A percentile compares a stretch with the other conserved stretches of the same genome.
phyloP scores from a whole-genome alignment of 306 rosid species.

The Cucurbita argyrosperma region DNA sequence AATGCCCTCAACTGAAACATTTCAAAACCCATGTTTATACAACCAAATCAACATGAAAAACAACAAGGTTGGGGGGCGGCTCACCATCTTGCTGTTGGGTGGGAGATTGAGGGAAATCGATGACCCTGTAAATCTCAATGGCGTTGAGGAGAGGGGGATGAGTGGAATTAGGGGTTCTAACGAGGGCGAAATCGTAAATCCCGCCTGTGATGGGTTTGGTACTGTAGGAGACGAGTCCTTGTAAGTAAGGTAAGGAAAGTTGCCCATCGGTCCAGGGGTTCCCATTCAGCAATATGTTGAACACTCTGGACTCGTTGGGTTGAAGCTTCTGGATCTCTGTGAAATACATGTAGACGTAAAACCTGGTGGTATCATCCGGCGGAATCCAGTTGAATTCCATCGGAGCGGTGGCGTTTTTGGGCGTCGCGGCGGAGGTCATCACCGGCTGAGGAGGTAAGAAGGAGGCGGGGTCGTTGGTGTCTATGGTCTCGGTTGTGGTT shows the following conservation, averaged over 20 bases:
- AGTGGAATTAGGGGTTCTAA: conserved; percentile 12
- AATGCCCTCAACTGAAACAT: conserved; percentile 18
- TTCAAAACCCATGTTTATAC: too few relatives aligned
- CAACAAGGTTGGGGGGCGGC: background rate
- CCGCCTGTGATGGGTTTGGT: background rate
- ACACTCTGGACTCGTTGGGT: background rate
- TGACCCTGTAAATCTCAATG: conserved; percentile 18
- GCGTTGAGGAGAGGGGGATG: conserved; percentile 41
- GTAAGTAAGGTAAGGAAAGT: background rate
- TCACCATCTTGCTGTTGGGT: conserved; percentile 30
- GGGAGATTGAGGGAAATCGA: conserved; percentile 8
- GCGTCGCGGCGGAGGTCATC: conserved; percentile 20
- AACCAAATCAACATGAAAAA: too few relatives aligned
- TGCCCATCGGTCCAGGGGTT: background rate
- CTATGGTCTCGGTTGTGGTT: background rate
- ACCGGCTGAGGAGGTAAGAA: conserved; percentile 18
- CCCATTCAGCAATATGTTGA: background rate
- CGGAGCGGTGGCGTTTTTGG: background rate
- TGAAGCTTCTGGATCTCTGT: background rate
- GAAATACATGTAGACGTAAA: conserved; percentile 7
- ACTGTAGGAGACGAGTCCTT: background rate
- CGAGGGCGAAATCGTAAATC: background rate
- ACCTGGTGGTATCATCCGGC: background rate
- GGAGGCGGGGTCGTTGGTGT: background rate
- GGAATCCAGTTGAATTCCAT: conserved; percentile 11